A percentile compares a stretch with the other conserved stretches of the same genome.
These are phyloP conservation scores for Blastomyces emzantsi DNA, from an alignment of 2,329 filamentous ascomycete species.

Conservation along the genomic window DNA sequence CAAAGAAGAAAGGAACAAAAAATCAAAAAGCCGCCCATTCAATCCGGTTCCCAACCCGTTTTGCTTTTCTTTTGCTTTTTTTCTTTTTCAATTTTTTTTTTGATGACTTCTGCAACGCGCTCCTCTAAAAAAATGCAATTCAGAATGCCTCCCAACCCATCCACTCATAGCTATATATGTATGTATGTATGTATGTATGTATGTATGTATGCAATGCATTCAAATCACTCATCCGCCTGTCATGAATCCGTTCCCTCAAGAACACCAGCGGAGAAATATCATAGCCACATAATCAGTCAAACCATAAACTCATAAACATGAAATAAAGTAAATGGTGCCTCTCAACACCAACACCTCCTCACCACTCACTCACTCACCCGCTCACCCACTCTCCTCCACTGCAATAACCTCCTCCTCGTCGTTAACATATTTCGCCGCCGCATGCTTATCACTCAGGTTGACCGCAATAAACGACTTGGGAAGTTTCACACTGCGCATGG, in stretches of 20 bases:
- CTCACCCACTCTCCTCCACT: not conserved
- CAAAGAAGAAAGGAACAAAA: not conserved
- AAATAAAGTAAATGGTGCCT: not conserved
- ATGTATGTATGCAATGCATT: not conserved
- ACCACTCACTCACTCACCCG: not conserved
- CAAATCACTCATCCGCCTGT: not conserved
- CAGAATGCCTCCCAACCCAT: no score
- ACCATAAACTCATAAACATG: not conserved
- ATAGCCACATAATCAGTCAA: not conserved
- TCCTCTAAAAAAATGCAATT: no score
- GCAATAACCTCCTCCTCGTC: not conserved
- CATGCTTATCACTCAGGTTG: conserved; percentile 43
- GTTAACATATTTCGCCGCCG: conserved; percentile 17
- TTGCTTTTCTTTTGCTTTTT: not conserved
- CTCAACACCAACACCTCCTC: not conserved
- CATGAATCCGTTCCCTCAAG: not conserved
- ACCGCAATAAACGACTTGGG: conserved; percentile 45
- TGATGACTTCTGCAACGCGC: no score
- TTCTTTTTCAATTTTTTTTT: no score
- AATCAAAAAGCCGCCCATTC: not conserved
- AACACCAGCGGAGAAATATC: not conserved
- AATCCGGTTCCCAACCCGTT: not conserved
- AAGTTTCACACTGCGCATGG: conserved; percentile 38
- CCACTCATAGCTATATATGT: no score
- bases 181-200: not conserved